These are phyloP conservation scores for Fusarium sacchari DNA, from an alignment of 2,329 filamentous ascomycete species.

Conservation along the genomic window DNA sequence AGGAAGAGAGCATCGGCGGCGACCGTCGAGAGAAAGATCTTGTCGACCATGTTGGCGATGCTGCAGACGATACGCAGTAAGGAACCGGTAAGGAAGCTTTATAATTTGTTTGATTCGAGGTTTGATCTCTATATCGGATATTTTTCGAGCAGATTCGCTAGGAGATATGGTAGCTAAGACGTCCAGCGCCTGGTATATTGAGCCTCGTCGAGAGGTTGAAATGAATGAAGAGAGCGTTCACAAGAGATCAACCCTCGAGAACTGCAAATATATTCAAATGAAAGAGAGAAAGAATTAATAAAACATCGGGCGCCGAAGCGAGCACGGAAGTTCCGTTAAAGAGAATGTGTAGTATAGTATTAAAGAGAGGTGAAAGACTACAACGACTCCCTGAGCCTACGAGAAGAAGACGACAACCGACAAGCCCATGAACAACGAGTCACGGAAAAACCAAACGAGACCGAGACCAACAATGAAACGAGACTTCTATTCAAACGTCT, in stretches of 20 bases:
- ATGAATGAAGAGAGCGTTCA: conserved; percentile 15
- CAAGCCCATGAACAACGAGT: conserved; percentile 1
- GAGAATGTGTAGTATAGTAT: conserved; percentile 21
- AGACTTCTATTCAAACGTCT: conserved; percentile 34
- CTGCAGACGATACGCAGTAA: neutral
- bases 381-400: neutral
- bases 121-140: neutral
- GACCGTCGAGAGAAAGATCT: conserved; percentile 62
- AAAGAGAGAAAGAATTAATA: conserved; percentile 14
- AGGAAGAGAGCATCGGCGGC: conserved; percentile 62
- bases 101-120: neutral
- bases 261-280: conserved; percentile 13
- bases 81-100: neutral
- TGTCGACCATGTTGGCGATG: conserved; percentile 60
- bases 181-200: conserved; percentile 40
- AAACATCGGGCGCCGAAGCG: conserved; percentile 26
- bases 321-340: conserved; percentile 21
- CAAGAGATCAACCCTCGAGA: conserved; percentile 30
- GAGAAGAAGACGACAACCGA: conserved; percentile 10
- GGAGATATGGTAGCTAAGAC: conserved; percentile 30
- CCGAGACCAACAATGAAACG: conserved; percentile 39
- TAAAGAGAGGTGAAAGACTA: conserved; percentile 21
- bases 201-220: conserved; percentile 40
- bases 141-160: neutral
- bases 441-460: conserved; percentile 26